Conservation (phyloP, 495 filamentous ascomycete genomes). For the Penicillium desertorum region DNA sequence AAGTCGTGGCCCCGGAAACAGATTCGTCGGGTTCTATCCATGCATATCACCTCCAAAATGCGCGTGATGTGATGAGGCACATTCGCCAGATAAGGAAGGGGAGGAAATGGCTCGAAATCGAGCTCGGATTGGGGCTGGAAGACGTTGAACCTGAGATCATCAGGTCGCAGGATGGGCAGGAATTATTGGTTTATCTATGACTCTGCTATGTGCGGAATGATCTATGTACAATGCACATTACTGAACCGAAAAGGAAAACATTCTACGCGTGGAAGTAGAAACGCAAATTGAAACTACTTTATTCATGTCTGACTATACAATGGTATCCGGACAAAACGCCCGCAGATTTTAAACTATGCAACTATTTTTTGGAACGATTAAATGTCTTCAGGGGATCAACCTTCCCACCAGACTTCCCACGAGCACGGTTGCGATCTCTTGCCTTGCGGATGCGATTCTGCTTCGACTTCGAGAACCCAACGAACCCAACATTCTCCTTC, state of each 20-base stretch:
- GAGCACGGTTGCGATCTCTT: conserved; percentile 58
- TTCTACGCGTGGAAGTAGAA: neutral
- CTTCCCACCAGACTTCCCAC: conserved; percentile 56
- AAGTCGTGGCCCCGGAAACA: neutral
- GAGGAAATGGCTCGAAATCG: conserved; percentile 41
- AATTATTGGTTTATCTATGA: conserved; percentile 12
- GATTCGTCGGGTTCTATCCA: neutral
- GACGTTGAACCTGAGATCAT: conserved; percentile 23
- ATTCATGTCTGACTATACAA: conserved; percentile 30
- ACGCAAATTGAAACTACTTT: conserved; percentile 12
- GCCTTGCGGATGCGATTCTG: conserved; percentile 75
- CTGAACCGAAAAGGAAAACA: neutral
- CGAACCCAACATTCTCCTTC: conserved; percentile 64
- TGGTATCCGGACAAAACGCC: conserved; percentile 31
- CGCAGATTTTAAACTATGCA: conserved; percentile 12
- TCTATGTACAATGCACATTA: conserved; percentile 1
- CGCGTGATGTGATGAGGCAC: conserved; percentile 28
- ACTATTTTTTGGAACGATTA: conserved; percentile 50
- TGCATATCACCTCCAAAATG: conserved; percentile 24
- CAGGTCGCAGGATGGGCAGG: conserved; percentile 20
- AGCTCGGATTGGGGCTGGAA: conserved; percentile 28
- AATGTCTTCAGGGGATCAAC: conserved; percentile 89
- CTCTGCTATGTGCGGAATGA: neutral
- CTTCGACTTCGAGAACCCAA: conserved; percentile 68
- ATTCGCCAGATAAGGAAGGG: conserved; percentile 32